phyloP scores from a whole-genome alignment of 1,284 basidiomycete species.

The Heterobasidion parviporum region DNA sequence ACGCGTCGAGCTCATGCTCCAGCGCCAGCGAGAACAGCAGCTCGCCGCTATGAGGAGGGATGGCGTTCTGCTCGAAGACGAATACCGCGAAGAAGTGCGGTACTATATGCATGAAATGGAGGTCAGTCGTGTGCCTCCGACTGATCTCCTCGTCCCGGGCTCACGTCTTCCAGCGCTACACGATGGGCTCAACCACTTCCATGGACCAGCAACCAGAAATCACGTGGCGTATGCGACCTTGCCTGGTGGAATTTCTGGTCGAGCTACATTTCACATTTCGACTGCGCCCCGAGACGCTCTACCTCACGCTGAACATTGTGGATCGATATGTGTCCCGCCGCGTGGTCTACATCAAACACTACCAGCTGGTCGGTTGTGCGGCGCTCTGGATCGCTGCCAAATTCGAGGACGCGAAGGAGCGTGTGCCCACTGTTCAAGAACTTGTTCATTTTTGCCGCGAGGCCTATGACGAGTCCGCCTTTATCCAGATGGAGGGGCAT shows the following conservation, averaged over 20 bases:
- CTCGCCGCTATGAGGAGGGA: conserved; percentile 59
- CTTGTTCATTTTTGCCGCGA: conserved; percentile 92
- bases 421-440: conserved; percentile 91
- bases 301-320: conserved; percentile 97
- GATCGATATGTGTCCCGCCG: conserved; percentile 99
- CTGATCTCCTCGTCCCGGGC: conserved; percentile 10
- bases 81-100: conserved; percentile 90
- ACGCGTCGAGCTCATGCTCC: conserved; percentile 48
- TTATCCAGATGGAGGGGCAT: conserved; percentile 97
- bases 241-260: conserved; percentile 97
- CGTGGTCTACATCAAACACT: conserved; percentile 98
- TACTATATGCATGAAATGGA: conserved; percentile 97
- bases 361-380: conserved; percentile 97
- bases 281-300: conserved; percentile 95
- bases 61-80: conserved; percentile 77
- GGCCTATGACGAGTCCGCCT: conserved; percentile 93
- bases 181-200: conserved; percentile 83
- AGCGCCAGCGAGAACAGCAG: conserved; percentile 61
- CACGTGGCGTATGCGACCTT: conserved; percentile 97
- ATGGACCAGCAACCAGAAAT: conserved; percentile 99
- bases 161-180: conserved; percentile 50
- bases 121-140: conserved; percentile 46
- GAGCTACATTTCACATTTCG: conserved; percentile 98
- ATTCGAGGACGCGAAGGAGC: conserved; percentile 98
- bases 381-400: conserved; percentile 99